phyloP scores from a whole-genome alignment of 1,139 yeast species.

The Geotrichum citri-aurantii region DNA sequence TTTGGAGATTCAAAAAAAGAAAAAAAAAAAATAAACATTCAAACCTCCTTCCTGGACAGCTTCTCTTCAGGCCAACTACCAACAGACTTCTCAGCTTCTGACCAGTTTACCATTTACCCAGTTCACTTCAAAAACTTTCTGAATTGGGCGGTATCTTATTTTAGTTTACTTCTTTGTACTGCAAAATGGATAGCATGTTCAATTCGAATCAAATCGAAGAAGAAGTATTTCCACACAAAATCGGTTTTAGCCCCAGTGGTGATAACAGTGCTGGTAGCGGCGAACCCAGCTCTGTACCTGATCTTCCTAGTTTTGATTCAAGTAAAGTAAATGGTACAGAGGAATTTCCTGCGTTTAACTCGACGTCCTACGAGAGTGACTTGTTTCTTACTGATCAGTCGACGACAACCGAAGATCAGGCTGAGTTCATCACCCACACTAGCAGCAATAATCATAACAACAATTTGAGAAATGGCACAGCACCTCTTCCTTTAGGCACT shows the following conservation, averaged over 20 bases:
- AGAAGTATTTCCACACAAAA: neutral
- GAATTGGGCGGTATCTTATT: neutral
- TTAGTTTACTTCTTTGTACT: neutral
- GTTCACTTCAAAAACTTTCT: neutral
- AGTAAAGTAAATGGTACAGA: neutral
- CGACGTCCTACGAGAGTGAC: conserved; percentile 7
- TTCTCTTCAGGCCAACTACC: neutral
- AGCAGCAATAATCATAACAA: conserved; percentile 1
- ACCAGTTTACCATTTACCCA: neutral
- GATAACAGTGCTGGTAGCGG: neutral
- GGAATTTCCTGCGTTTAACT: conserved; percentile 8
- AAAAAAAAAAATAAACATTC: neutral
- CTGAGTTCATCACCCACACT: conserved; percentile 13
- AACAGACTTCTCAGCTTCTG: neutral
- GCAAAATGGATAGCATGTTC: neutral
- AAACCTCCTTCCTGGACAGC: neutral
- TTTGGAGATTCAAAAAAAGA: neutral
- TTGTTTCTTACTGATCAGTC: conserved; percentile 9
- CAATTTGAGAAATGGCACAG: neutral
- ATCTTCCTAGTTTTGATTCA: neutral
- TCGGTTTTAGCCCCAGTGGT: neutral
- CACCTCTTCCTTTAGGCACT: neutral
- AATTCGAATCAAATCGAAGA: neutral
- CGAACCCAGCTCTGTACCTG: neutral
- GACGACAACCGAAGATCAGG: conserved; percentile 13